phyloP scores from a whole-genome alignment of 2,329 filamentous ascomycete genomes.

The Fusarium floridanum region DNA sequence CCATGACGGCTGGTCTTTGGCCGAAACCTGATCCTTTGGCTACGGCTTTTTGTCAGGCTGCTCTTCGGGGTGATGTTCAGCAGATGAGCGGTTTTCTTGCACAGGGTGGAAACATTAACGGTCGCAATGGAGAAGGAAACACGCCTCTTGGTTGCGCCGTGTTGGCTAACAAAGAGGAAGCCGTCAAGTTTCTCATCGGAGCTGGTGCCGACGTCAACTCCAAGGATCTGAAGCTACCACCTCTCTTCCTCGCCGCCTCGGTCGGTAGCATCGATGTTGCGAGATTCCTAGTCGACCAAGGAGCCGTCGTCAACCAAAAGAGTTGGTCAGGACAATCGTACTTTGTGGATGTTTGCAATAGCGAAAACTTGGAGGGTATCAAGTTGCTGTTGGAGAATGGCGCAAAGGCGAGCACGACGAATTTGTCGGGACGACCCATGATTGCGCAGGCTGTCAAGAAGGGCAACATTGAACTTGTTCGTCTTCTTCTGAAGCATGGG shows the following conservation, averaged over 20 bases:
- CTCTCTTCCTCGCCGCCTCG: constrained; percentile 51
- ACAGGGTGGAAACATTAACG: constrained; percentile 54
- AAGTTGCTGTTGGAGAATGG: constrained; percentile 49
- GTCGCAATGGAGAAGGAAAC: constrained; percentile 52
- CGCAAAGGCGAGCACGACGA: constrained; percentile 46
- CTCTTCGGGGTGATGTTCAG: constrained; percentile 49
- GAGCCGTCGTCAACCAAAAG: constrained; percentile 49
- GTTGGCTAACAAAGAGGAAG: constrained; percentile 47
- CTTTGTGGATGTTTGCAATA: constrained; percentile 47
- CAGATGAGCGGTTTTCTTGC: constrained; percentile 51
- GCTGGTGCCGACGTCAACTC: constrained; percentile 48
- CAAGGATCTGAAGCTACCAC: constrained; percentile 46
- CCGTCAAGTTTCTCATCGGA: constrained; percentile 50
- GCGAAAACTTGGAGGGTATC: constrained; percentile 45
- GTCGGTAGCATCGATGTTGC: constrained; percentile 47
- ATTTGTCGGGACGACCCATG: constrained; percentile 43
- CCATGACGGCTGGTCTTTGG: constrained; percentile 49
- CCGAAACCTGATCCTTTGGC: constrained; percentile 55
- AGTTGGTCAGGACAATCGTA: constrained; percentile 48
- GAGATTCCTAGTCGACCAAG: constrained; percentile 46
- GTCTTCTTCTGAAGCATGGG: constrained; percentile 51
- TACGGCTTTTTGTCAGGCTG: constrained; percentile 53
- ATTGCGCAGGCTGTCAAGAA: constrained; percentile 48
- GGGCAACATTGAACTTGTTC: constrained; percentile 44
- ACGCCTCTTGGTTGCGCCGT: constrained; percentile 53